These are phyloP conservation scores for Letharia columbiana DNA, from an alignment of 495 filamentous ascomycete species.

Conservation along the genomic window DNA sequence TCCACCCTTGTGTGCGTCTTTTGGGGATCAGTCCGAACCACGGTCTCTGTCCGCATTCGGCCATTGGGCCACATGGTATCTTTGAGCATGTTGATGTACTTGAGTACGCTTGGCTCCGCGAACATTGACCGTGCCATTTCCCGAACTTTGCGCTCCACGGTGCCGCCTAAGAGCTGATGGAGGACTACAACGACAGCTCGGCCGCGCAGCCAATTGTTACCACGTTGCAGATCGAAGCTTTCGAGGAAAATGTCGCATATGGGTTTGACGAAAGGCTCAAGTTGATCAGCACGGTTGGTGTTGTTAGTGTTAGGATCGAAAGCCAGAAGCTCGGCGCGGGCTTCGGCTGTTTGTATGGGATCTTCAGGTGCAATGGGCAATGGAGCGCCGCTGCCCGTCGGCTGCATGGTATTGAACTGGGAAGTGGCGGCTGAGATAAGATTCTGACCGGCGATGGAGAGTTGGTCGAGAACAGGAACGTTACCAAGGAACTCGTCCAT, in stretches of 20 bases:
- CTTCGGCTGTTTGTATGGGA: conserved; percentile 69
- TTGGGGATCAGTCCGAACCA: conserved; percentile 52
- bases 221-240: conserved; percentile 85
- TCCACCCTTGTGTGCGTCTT: conserved; percentile 60
- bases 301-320: conserved; percentile 60
- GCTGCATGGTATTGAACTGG: conserved; percentile 53
- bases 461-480: conserved; percentile 89
- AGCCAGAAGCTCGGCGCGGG: conserved; percentile 87
- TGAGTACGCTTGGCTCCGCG: conserved; percentile 69
- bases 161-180: conserved; percentile 67
- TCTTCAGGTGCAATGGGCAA: conserved; percentile 44
- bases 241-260: conserved; percentile 98
- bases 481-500: conserved; percentile 98
- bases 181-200: conserved; percentile 83
- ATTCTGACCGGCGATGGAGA: conserved; percentile 86
- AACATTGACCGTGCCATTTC: conserved; percentile 63
- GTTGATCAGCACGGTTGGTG: conserved; percentile 37
- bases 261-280: conserved; percentile 94
- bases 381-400: conserved; percentile 31
- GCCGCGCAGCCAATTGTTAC: conserved; percentile 89
- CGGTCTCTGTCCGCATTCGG: conserved; percentile 39
- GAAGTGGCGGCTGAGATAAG: conserved; percentile 80
- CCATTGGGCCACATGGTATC: conserved; percentile 71
- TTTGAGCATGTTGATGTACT: conserved; percentile 61
- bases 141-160: conserved; percentile 85